phyloP scores from a whole-genome alignment of 2,329 filamentous ascomycete species.

The Aureobasidium sp. region DNA sequence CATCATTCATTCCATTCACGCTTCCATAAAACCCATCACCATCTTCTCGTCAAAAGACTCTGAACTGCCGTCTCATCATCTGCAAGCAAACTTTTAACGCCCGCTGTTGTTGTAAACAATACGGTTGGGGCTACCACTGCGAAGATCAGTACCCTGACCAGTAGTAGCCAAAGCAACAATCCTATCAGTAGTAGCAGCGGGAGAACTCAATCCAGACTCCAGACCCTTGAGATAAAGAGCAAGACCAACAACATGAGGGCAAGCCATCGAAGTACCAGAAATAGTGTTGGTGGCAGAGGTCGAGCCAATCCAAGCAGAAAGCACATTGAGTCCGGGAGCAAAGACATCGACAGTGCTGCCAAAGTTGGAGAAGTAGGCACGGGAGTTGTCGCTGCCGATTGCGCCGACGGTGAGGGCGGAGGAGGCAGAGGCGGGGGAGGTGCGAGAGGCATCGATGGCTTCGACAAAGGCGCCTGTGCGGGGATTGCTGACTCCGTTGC shows the following conservation, averaged over 20 bases:
- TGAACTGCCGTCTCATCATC: no score
- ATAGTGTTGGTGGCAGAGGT: slow-evolving; percentile 39
- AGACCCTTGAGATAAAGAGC: slow-evolving; percentile 46
- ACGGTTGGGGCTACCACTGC: slow-evolving; percentile 6
- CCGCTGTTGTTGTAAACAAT: slow-evolving; percentile 16
- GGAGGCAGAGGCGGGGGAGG: slow-evolving; percentile 29
- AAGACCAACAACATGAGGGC: slow-evolving; percentile 58
- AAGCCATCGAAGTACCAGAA: slow-evolving; percentile 56
- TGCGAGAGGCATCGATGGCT: slow-evolving; percentile 11
- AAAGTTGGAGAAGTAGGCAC: slow-evolving; percentile 34
- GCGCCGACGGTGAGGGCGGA: slow-evolving; percentile 31
- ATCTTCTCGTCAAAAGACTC: neutral
- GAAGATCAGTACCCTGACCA: slow-evolving; percentile 9
- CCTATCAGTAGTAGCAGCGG: slow-evolving; percentile 1
- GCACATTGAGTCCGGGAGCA: slow-evolving; percentile 29
- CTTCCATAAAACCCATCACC: no score
- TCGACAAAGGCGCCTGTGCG: slow-evolving; percentile 11
- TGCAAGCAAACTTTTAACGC: neutral
- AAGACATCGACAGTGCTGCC: slow-evolving; percentile 32
- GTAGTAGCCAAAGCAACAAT: slow-evolving; percentile 5
- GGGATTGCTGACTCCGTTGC: slow-evolving; percentile 37
- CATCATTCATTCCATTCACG: no score
- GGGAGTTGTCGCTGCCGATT: slow-evolving; percentile 22
- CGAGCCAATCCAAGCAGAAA: slow-evolving; percentile 41
- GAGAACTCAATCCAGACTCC: neutral